Base-by-base conservation (phyloP, 2,329 filamentous ascomycete species). In the Aulographum hederae region DNA sequence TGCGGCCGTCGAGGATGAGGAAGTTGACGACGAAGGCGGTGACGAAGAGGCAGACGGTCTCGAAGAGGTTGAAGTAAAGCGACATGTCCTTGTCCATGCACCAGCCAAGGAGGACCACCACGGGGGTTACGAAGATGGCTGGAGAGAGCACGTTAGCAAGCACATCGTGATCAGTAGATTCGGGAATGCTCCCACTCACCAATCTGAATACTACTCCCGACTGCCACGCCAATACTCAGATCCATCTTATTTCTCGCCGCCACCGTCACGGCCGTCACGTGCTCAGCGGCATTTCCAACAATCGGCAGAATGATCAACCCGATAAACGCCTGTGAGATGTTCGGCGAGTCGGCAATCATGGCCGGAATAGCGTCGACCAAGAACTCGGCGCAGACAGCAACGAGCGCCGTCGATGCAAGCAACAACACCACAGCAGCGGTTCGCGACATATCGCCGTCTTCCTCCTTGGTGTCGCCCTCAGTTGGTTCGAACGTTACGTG, bases 171-270 rank as follows among this genome's bases (percentile, higher is more conserved):
- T n/a, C n/a, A n/a, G n/a, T n/a, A n/a, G n/a, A n/a, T n/a, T n/a
- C n/a, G n/a, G n/a, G n/a, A n/a, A n/a, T n/a, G n/a, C n/a, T n/a
- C n/a, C n/a, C n/a, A n/a, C n/a, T n/a, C n/a, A n/a, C n/a, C 58
- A 30, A 85, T 80, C 52, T 85, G 78, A 53, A 86, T 85, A 43
- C 73, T 79, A 8, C 73, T 79, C 18, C 79, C 78, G 21, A 85
- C 74, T 10, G 78, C 78, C 6, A 85, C 78, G 46, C 78, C 78
- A 39, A 85, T 85, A 3, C 78, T 73, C 6, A 85, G 58, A 45
- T 85, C 79, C 75, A 84, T 82, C 55, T 85, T 85, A 53, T 84
- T 80, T 61, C 84, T 82, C 42, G 75, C 66, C 5, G 79, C 78
- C 2, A 85, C 78, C 0, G 72, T 79, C 33, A 85, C 77, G 5